These are phyloP conservation scores for Lepidium sativum DNA, from an alignment of 345 rosid species.

Conservation along the genomic window DNA sequence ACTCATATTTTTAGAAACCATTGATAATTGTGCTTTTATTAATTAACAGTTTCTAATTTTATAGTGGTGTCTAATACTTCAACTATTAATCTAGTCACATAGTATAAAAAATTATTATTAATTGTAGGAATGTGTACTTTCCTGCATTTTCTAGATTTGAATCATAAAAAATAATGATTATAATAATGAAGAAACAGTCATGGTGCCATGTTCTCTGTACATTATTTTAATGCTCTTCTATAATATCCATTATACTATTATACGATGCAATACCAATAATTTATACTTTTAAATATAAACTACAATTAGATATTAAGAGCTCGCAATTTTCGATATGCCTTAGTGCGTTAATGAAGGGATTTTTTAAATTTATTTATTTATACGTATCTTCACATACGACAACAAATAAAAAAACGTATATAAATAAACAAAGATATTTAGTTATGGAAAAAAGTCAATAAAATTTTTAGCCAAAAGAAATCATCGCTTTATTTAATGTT, in stretches of 20 bases:
- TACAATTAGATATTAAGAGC: neutral
- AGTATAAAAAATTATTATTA: neutral
- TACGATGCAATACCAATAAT: slow-evolving; percentile 9
- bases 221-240: slow-evolving; percentile 1
- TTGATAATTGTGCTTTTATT: too few species aligned
- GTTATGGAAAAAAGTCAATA: neutral
- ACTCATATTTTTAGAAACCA: too few species aligned
- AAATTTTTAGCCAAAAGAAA: neutral
- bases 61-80: slow-evolving; percentile 12
- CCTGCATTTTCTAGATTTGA: slow-evolving; percentile 21
- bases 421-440: neutral
- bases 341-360: slow-evolving; percentile 24
- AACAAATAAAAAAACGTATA: neutral
- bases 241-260: slow-evolving; percentile 3
- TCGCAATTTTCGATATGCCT: slow-evolving; percentile 16
- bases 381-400: slow-evolving; percentile 9
- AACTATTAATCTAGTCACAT: slow-evolving; percentile 9
- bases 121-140: slow-evolving; percentile 21
- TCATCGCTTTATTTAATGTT: slow-evolving; percentile 5
- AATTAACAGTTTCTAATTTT: slow-evolving; percentile 2
- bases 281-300: too few species aligned
- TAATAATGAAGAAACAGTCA: slow-evolving; percentile 18
- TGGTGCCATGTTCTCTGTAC: slow-evolving; percentile 28
- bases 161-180: slow-evolving; percentile 6
- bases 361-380: neutral